Base-by-base conservation (phyloP, 2,329 filamentous ascomycete genomes). In the Cordyceps cicadae region DNA sequence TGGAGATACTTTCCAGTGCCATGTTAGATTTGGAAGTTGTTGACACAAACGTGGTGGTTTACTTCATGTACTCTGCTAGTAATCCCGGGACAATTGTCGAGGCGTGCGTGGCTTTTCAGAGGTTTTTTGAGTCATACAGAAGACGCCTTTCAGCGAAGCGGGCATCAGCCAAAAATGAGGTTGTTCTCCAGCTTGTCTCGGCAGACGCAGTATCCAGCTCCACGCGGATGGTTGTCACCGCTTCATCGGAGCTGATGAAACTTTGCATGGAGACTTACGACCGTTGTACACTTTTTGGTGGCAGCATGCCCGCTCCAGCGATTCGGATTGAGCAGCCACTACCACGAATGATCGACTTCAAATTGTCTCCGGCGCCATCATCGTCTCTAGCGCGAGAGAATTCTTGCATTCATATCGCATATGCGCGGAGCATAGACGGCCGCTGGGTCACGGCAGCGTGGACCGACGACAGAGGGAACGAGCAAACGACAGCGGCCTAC, bases 371-470 rank as follows among this genome's bases (percentile, higher is more conserved):
- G 0, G 84, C 82, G 15, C 87, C 89, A 2, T 90, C 89, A 0
- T 82, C 85, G 19, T 89, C 90, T 19, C 76, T 93, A 6, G 77
- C 94, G 58, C 84, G 88, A 60, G 90, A 94, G 69, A 90, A 92
- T 65, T 89, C 86, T 0, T 88, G 88, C 67, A 84, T 96, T 34
- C 90, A 96, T 70, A 77, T 95, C 50, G 89, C 87, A 1, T 95
- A 95, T 68, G 84, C 88, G 2, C 81, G 86, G 60, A 92, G 89
- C 67, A 78, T 87, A 12, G 89, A 93, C 70, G 84, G 87, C 21
- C 79, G 86, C 9, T 96, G 91, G 91, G 76, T 94, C 43, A 87
- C 87, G 14, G 88, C 85, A 6, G 87, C 88, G 0, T 95, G 90
- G 90, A 90, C 87, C 1, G 89, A 95, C 69, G 90, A 86, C 65